phyloP scores from a whole-genome alignment of 305 asterid genomes.

The Solanum hybrid region DNA sequence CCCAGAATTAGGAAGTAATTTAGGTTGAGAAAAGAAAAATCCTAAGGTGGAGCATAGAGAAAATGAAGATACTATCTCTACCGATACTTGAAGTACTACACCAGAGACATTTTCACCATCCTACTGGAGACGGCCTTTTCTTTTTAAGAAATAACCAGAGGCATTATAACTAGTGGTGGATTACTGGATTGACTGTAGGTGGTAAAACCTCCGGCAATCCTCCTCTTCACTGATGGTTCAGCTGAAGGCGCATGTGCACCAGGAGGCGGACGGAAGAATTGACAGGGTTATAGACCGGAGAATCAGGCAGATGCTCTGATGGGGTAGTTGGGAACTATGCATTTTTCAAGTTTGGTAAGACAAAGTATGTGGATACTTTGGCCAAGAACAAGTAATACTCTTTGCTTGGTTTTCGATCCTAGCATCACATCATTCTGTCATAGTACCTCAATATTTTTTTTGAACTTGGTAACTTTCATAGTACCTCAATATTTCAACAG shows the following conservation, averaged over 20 bases:
- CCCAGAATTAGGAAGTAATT: not conserved
- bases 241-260: not conserved
- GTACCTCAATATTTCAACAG: not conserved
- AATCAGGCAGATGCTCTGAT: not conserved
- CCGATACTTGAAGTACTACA: not conserved
- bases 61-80: not conserved
- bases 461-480: too few species aligned
- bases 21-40: not conserved
- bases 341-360: not conserved
- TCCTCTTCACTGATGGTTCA: not conserved
- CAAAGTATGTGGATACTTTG: not conserved
- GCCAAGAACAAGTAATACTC: not conserved
- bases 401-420: not conserved
- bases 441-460: not conserved
- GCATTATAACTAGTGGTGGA: not conserved
- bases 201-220: not conserved
- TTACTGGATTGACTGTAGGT: not conserved
- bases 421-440: not conserved
- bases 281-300: not conserved
- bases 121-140: not conserved
- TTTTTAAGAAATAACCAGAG: not conserved
- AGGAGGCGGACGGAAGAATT: not conserved
- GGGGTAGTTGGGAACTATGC: not conserved
- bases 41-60: not conserved
- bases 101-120: not conserved